Evolutionary conservation across 2,329 filamentous ascomycete genomes (phyloP), one percentile per base, ranked within the genome.

Genomic region (Plenodomus biglobosus): DNA sequence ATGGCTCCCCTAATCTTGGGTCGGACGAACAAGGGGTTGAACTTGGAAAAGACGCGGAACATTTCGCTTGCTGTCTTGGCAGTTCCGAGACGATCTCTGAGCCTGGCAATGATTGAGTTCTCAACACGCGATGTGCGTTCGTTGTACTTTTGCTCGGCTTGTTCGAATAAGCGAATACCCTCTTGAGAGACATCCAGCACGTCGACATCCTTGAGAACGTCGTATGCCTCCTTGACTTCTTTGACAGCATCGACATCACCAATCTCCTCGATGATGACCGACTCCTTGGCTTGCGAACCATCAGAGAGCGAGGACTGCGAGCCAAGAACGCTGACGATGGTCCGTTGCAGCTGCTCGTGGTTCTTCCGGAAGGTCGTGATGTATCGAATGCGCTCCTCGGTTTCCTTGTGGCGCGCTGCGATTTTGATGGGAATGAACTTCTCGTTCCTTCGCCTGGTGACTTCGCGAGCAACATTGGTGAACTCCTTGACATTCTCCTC

Each of bases 401-500:
- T 88, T 70, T 92, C 88, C 34, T 84, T 86, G 69, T 99, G 94
- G 62, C 89, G 87, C 52, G 91, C 88, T 56, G 80, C 83, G 70
- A 99, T 92, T 76, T 97, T 97, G 78, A 99, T 97, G 3, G 92
- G 92, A 56, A 99, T 96, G 71, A 99, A 99, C 71, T 95, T 96
- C 72, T 97, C 95, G 65, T 96, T 95, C 60, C 94, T 85, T 61
- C 92, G 87, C 56, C 92, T 84, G 2, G 90, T 96, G 6, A 95
- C 91, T 66, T 99, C 95, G 74, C 94, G 89, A 27, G 94, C 92
- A 55, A 97, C 90, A 60, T 96, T 96, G 15, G 92, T 97, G 68
- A 99, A 99, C 62, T 97, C 94, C 71, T 97, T 97, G 68, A 95
- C 82, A 63, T 92, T 91, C 45, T 95, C 91, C 61, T 99, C 94